Evolutionary conservation across 345 rosid genomes (phyloP).

Genomic region (Gossypium thurberi): DNA sequence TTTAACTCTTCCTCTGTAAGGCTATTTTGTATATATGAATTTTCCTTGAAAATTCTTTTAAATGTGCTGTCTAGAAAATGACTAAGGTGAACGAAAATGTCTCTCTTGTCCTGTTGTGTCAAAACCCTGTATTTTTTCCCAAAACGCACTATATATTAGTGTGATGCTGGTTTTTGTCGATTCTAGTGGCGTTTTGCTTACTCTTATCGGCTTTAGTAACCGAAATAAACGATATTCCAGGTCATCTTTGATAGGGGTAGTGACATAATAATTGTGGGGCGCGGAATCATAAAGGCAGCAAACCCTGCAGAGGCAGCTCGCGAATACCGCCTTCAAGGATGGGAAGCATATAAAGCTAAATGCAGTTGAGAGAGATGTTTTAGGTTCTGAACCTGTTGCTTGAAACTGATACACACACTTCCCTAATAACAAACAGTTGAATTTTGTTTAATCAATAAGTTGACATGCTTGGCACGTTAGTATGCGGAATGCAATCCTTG

Average conservation of each 20-base stretch:
- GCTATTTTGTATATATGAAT: not conserved
- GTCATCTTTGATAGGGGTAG: conserved; percentile 83
- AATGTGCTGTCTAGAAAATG: not conserved
- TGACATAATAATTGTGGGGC: conserved; percentile 91
- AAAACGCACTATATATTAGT: not conserved
- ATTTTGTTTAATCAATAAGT: not conserved
- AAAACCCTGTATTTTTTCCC: no score
- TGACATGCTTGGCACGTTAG: not conserved
- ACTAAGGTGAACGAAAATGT: not conserved
- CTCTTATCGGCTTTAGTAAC: not conserved
- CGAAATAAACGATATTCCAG: conserved; percentile 21
- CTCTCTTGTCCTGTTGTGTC: not conserved
- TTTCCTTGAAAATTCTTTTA: not conserved
- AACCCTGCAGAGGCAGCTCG: conserved; percentile 71
- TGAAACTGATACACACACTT: not conserved
- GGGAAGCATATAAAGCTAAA: conserved; percentile 85
- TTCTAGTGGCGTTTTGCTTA: not conserved
- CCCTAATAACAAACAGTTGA: not conserved
- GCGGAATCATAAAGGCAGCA: conserved; percentile 84
- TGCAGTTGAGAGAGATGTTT: conserved; percentile 18
- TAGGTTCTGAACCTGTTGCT: not conserved
- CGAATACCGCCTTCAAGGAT: conserved; percentile 81
- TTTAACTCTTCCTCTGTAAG: not conserved
- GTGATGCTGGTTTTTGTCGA: no score
- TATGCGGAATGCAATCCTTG: not conserved